Evolutionary conservation across 345 rosid species (phyloP).

Genomic region (Gossypium stocksii): DNA sequence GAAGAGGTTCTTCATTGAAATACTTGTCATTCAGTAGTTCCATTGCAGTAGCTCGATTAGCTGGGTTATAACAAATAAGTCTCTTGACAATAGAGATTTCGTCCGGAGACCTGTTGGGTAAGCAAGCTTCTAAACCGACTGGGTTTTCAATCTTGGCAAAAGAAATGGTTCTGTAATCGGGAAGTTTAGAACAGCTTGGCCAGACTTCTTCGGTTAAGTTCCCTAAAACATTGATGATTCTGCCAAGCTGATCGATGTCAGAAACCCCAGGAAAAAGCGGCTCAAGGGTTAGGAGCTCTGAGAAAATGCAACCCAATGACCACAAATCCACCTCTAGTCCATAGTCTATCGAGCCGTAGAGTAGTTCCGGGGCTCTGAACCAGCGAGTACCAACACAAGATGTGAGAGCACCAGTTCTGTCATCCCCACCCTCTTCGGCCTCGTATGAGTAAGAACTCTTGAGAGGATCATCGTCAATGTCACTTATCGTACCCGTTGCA

Average conservation of each 20-base stretch:
- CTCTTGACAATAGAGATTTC: constrained; percentile 60
- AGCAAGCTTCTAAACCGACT: constrained; percentile 53
- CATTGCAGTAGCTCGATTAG: constrained; percentile 61
- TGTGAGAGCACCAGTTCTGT: constrained; percentile 54
- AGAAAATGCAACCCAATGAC: constrained; percentile 89
- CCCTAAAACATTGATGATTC: constrained; percentile 64
- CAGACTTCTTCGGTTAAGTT: constrained; percentile 76
- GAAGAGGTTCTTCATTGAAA: constrained; percentile 72
- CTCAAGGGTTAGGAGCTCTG: constrained; percentile 67
- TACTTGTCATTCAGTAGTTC: constrained; percentile 73
- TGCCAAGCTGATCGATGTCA: constrained; percentile 87
- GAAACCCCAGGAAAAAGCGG: constrained; percentile 88
- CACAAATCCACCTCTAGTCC: constrained; percentile 82
- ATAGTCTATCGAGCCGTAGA: constrained; percentile 77
- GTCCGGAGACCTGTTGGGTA: constrained; percentile 43
- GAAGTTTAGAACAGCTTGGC: constrained; percentile 70
- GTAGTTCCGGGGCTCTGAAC: constrained; percentile 94
- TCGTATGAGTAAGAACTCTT: constrained; percentile 51
- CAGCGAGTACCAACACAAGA: constrained; percentile 95
- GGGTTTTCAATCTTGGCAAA: constrained; percentile 74
- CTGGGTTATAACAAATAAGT: constrained; percentile 79
- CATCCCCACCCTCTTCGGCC: constrained; percentile 51
- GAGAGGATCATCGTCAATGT: constrained; percentile 63
- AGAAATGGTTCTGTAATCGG: constrained; percentile 76
- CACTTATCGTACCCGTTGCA: constrained; percentile 82